A percentile compares a stretch with the other conserved stretches of the same genome.
These are phyloP conservation scores for Cyclotella choctawhatcheeana DNA, from an alignment of 108 stramenopile genomes.

Conservation along the genomic window DNA sequence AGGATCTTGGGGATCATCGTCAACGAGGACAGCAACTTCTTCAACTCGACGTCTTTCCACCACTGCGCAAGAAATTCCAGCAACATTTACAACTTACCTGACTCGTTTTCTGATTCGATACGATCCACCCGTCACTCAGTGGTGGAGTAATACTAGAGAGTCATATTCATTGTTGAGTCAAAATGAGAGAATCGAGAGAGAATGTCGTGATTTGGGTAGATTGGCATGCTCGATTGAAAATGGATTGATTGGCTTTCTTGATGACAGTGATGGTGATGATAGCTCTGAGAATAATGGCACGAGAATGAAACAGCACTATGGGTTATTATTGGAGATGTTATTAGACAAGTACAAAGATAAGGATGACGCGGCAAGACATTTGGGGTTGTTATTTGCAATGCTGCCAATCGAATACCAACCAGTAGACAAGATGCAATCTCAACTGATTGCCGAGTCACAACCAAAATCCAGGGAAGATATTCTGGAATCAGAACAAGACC, in stretches of 20 bases:
- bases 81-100: constrained; percentile 74
- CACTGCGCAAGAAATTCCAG: constrained; percentile 49
- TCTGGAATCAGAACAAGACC: constrained; percentile 30
- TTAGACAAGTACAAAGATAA: constrained; percentile 44
- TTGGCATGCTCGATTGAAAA: constrained; percentile 67
- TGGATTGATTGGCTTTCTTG: constrained; percentile 27
- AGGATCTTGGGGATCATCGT: neutral
- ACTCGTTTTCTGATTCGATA: constrained; percentile 76
- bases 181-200: constrained; percentile 45
- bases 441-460: constrained; percentile 8
- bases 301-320: constrained; percentile 3
- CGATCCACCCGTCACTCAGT: constrained; percentile 59
- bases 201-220: constrained; percentile 62
- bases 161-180: constrained; percentile 59
- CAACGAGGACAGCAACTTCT: neutral
- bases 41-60: too few species aligned
- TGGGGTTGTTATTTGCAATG: constrained; percentile 69
- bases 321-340: constrained; percentile 16
- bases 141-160: constrained; percentile 61
- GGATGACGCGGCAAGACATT: constrained; percentile 54
- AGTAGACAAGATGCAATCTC: constrained; percentile 19
- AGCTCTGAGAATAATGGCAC: neutral
- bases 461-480: neutral
- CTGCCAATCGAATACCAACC: constrained; percentile 80
- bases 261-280: constrained; percentile 18